Evolutionary conservation across 441 rosid genomes (phyloP), one percentile per base, ranked within the genome.

Genomic region (Biscutella laevigata): DNA sequence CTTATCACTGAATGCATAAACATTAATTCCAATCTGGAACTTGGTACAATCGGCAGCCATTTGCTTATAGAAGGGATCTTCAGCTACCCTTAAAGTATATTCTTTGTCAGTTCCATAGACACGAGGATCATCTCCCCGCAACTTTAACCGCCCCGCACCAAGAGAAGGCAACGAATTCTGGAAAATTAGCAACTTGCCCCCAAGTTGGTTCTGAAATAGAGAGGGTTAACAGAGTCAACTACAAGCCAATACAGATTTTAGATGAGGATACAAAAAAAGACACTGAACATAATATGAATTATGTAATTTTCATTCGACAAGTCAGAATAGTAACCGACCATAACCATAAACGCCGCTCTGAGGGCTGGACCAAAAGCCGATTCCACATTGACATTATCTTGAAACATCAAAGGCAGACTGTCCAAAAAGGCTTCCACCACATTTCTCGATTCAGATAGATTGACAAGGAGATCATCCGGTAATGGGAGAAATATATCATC

Each of bases 31-130:
- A 59, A 89, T 89, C 81, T 89, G 97, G 69, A 65, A 83, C 77
- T 94, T 94, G 50, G 99, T 84, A 67, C 87, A 82, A 80, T 94
- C 99, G 33, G 99, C 99, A 76, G 99, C 97, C 96, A 89, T 84
- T 72, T 89, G 95, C 72, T 94, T 94, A 60, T 89, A 89, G 66
- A 87, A 94, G 41, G 81, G 78, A 70, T 94, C 97, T 73, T 94
- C 99, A 42, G 97, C 81, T 60, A 85, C 62, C 70, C 99, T 80
- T 62, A 94, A 77, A 13, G 75, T 17, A 69, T 79, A 73, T 66
- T 94, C 99, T 71, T 89, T 94, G 65, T 94, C 97, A 15, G 99
- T 89, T 53, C 99, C 99, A 75, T 94, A 89, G 35, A 79, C 74
- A 53, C 95, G 94, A 71, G 74, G 80, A 77, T 94, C 99, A 74